Percentiles rank a stretch among this genome's conserved stretches.
These are phyloP conservation scores for Picocystis sp. DNA, from an alignment of 163 green algal species.

Conservation along the genomic window DNA sequence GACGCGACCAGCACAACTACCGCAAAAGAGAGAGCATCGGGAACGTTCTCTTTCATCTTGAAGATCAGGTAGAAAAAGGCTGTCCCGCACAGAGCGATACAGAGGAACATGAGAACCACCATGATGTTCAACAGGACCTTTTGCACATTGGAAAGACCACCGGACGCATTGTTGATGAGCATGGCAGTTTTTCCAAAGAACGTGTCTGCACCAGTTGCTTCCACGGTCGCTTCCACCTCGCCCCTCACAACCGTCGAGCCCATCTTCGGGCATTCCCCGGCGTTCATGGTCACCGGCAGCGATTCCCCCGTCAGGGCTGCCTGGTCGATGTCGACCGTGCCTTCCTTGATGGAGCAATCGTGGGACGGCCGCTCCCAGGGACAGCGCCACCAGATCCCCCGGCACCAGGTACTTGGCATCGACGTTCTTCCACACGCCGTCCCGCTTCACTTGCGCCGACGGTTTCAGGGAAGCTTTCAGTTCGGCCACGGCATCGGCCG, in stretches of 20 bases:
- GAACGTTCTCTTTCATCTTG: constrained; percentile 10
- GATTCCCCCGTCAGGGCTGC: constrained; percentile 51
- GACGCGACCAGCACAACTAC: constrained; percentile 65
- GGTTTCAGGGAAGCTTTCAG: constrained; percentile 33
- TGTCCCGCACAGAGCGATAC: constrained; percentile 27
- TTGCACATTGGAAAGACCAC: constrained; percentile 62
- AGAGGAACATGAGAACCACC: constrained; percentile 31
- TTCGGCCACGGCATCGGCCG: constrained; percentile 18
- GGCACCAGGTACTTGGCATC: constrained; percentile 56
- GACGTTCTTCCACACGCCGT: constrained; percentile 46
- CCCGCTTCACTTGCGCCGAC: constrained; percentile 49
- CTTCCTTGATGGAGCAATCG: constrained; percentile 44
- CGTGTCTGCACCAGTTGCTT: constrained; percentile 59
- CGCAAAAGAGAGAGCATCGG: constrained; percentile 14
- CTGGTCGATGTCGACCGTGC: constrained; percentile 43
- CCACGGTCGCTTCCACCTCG: constrained; percentile 56
- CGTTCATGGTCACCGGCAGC: constrained; percentile 35
- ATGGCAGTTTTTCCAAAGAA: constrained; percentile 84
- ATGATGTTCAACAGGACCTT: constrained; percentile 65
- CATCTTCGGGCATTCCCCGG: constrained; percentile 49
- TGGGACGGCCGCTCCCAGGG: constrained; percentile 42
- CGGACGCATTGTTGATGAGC: constrained; percentile 44
- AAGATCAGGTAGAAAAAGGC: constrained; percentile 31
- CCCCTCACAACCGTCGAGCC: constrained; percentile 52
- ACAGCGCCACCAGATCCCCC: constrained; percentile 59